These are phyloP conservation scores for Scedosporium boydii DNA, from an alignment of 2,329 filamentous ascomycete species.

Conservation along the genomic window DNA sequence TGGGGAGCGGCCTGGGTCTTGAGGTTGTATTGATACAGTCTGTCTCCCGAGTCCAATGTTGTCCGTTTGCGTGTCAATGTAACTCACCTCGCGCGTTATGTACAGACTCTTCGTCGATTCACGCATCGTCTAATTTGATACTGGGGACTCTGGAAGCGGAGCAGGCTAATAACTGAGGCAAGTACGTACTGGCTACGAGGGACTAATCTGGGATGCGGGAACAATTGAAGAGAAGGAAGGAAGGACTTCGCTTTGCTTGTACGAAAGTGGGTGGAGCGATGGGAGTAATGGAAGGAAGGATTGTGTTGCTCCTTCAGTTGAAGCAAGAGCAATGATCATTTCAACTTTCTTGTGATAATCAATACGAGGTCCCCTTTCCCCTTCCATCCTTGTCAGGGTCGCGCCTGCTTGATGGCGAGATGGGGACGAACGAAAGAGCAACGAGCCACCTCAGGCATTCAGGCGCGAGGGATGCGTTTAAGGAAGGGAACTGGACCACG, in stretches of 20 bases:
- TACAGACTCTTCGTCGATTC: not conserved
- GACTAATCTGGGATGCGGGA: no score
- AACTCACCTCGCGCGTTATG: not conserved
- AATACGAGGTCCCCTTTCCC: not conserved
- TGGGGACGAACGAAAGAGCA: no score
- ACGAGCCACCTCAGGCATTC: no score
- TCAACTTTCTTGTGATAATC: not conserved
- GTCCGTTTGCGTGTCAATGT: not conserved
- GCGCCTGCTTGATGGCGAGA: not conserved
- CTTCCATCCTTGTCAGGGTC: not conserved
- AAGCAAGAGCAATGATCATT: not conserved
- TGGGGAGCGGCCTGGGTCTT: not conserved
- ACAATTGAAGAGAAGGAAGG: not conserved
- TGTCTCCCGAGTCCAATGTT: not conserved
- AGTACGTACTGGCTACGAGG: not conserved
- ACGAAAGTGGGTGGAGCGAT: not conserved
- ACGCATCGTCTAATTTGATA: not conserved
- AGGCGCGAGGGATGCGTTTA: no score
- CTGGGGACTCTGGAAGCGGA: not conserved
- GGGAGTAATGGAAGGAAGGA: not conserved
- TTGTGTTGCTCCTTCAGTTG: not conserved
- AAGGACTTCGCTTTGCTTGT: not conserved
- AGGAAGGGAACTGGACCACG: no score
- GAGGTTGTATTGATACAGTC: not conserved
- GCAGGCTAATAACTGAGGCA: not conserved